Evolutionary conservation across 345 rosid species (phyloP).

Genomic region (Syzygium grande): DNA sequence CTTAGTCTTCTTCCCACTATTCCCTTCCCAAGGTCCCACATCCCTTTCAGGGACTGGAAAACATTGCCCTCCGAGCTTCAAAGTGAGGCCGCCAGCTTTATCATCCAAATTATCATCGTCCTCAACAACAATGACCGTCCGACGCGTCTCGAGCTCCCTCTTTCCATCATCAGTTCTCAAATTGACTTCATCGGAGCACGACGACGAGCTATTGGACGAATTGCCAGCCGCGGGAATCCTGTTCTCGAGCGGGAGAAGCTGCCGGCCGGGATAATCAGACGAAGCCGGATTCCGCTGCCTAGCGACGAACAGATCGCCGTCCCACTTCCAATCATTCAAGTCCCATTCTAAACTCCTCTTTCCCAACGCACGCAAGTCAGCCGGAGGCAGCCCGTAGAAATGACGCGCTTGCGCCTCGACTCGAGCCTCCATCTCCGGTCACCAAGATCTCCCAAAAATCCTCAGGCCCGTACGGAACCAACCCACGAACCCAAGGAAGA

Average conservation of each 20-base stretch:
- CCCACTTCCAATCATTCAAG: slow-evolving; percentile 98
- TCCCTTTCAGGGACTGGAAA: slow-evolving; percentile 36
- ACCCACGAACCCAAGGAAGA: background rate
- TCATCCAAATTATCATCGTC: slow-evolving; percentile 40
- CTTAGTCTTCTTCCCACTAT: slow-evolving; percentile 64
- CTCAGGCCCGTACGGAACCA: background rate
- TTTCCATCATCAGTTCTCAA: slow-evolving; percentile 31
- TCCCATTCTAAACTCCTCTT: slow-evolving; percentile 78
- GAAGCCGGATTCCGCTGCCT: slow-evolving; percentile 46
- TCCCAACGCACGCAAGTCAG: slow-evolving; percentile 28
- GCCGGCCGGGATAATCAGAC: slow-evolving; percentile 29
- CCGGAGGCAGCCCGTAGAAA: slow-evolving; percentile 40
- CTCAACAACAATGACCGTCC: slow-evolving; percentile 61
- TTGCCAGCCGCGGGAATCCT: slow-evolving; percentile 35
- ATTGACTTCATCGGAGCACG: slow-evolving; percentile 79
- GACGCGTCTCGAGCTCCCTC: slow-evolving; percentile 63
- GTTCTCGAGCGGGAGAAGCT: slow-evolving; percentile 42
- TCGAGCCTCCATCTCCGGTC: slow-evolving; percentile 66
- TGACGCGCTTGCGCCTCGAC: slow-evolving; percentile 29
- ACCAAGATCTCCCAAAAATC: slow-evolving; percentile 10
- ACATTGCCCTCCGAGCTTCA: slow-evolving; percentile 72
- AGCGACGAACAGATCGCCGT: slow-evolving; percentile 90
- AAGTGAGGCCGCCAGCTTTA: slow-evolving; percentile 40
- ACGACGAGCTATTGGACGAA: slow-evolving; percentile 75
- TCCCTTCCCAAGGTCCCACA: slow-evolving; percentile 48